Percentiles rank a stretch among this genome's conserved stretches.
These are phyloP conservation scores for Tylopilus sp. DNA, from an alignment of 1,284 basidiomycete genomes.

Conservation along the genomic window DNA sequence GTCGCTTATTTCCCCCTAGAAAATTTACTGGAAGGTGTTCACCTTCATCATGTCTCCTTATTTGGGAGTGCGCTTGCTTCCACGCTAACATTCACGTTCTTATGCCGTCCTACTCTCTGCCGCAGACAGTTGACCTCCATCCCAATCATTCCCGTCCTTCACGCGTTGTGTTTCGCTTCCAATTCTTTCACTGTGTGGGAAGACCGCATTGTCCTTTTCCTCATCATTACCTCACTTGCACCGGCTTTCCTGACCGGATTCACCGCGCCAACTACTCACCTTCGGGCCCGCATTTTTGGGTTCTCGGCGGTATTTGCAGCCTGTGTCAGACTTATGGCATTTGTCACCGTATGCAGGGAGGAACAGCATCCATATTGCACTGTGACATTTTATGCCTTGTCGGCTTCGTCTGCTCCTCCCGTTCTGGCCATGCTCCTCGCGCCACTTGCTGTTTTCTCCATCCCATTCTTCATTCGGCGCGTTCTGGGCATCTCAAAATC, in stretches of 20 bases:
- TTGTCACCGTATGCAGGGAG: slow-evolving; percentile 91
- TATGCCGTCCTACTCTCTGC: slow-evolving; percentile 21
- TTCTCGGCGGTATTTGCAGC: slow-evolving; percentile 76
- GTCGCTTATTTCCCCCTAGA: slow-evolving; percentile 47
- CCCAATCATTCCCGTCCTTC: slow-evolving; percentile 69
- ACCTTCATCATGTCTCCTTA: slow-evolving; percentile 57
- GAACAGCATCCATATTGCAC: slow-evolving; percentile 92
- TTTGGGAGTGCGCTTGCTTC: slow-evolving; percentile 51
- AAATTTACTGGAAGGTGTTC: slow-evolving; percentile 50
- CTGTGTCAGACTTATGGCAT: slow-evolving; percentile 79
- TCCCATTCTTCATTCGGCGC: slow-evolving; percentile 70
- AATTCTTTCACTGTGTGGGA: slow-evolving; percentile 99
- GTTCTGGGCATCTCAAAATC: slow-evolving; percentile 79
- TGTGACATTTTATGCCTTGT: slow-evolving; percentile 88
- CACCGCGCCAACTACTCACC: slow-evolving; percentile 71
- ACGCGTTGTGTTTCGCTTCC: slow-evolving; percentile 81
- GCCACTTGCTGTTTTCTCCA: slow-evolving; percentile 44
- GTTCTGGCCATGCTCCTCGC: slow-evolving; percentile 59
- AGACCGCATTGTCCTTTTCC: slow-evolving; percentile 84
- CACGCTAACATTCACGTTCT: slow-evolving; percentile 21
- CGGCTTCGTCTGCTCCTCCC: slow-evolving; percentile 74
- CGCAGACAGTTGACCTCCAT: slow-evolving; percentile 41
- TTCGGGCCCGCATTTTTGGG: slow-evolving; percentile 82
- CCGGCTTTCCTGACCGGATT: slow-evolving; percentile 70
- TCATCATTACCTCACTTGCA: slow-evolving; percentile 74